Evolutionary conservation across 2,329 filamentous ascomycete species (phyloP).

Genomic region (Domatiomyces catenatus): DNA sequence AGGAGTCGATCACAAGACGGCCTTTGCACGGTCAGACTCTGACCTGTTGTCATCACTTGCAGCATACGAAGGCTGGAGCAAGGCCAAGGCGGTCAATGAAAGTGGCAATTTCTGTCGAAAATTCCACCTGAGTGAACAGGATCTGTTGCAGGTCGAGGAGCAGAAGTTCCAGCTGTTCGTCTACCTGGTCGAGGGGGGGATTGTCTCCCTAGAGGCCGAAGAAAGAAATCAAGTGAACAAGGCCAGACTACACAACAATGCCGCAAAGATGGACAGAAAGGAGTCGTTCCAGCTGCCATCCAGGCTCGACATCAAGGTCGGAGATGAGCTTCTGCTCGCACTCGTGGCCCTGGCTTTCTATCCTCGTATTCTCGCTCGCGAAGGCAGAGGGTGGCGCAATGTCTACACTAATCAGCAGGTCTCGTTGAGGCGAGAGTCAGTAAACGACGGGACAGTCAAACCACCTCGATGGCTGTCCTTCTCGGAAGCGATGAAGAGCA

Average conservation of each 20-base stretch:
- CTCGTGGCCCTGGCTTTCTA: conserved; percentile 93
- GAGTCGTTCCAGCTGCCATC: conserved; percentile 67
- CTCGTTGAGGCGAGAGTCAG: conserved; percentile 25
- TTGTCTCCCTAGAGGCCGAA: conserved; percentile 46
- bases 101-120: conserved; percentile 85
- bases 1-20: conserved; percentile 57
- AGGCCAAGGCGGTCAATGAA: conserved; percentile 54
- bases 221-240: conserved; percentile 6
- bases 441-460: conserved; percentile 1
- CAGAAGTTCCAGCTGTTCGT: conserved; percentile 82
- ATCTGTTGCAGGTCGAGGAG: conserved; percentile 82
- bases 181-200: conserved; percentile 70
- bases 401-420: conserved; percentile 86
- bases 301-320: conserved; percentile 59
- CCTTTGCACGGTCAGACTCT: conserved; percentile 74
- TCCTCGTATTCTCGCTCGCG: conserved; percentile 72
- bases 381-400: conserved; percentile 78
- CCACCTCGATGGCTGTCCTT: conserved; percentile 70
- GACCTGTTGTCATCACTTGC: conserved; percentile 89
- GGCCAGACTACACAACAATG: conserved; percentile 2
- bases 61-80: conserved; percentile 79
- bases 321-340: conserved; percentile 62
- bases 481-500: conserved; percentile 94
- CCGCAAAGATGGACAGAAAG: not conserved
- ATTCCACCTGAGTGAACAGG: conserved; percentile 83